phyloP scores from a whole-genome alignment of 257 asterid genomes.

The Jacaranda mimosifolia region DNA sequence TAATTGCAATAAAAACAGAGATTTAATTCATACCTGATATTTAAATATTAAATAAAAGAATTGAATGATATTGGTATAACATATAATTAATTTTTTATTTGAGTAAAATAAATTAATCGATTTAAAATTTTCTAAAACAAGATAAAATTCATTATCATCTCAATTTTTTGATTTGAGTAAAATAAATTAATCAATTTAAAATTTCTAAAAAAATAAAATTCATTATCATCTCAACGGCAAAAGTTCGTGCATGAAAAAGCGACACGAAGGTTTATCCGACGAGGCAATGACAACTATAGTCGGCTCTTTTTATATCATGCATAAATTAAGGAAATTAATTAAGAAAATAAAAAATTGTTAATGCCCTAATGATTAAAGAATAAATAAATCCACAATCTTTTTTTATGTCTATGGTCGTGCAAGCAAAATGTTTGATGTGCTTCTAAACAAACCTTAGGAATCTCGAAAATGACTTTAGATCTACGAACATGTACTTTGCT shows the following conservation, averaged over 20 bases:
- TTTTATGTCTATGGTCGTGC: constrained; percentile 14
- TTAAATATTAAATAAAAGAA: too few species aligned
- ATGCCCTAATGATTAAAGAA: constrained; percentile 27
- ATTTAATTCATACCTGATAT: too few species aligned
- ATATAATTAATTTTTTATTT: too few species aligned
- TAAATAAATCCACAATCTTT: constrained; percentile 15
- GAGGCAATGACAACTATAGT: constrained; percentile 25
- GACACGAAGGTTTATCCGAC: constrained; percentile 19
- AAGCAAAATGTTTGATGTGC: constrained; percentile 14
- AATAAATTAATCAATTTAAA: neutral
- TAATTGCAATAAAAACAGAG: too few species aligned
- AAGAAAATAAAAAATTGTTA: neutral
- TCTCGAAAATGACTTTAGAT: constrained; percentile 35
- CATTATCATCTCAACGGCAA: neutral
- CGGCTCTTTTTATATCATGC: constrained; percentile 14
- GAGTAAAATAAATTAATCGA: too few species aligned
- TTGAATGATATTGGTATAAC: too few species aligned
- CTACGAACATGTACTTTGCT: constrained; percentile 36
- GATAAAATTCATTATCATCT: too few species aligned
- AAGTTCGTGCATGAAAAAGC: constrained; percentile 19
- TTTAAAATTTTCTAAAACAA: too few species aligned
- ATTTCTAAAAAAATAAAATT: neutral
- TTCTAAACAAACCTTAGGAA: constrained; percentile 33
- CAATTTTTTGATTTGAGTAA: too few species aligned
- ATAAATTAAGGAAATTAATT: constrained; percentile 15